A percentile compares a stretch with the other conserved stretches of the same genome.
Conservation (phyloP, 1,284 basidiomycete species). For the Spongispora temasekensis region DNA sequence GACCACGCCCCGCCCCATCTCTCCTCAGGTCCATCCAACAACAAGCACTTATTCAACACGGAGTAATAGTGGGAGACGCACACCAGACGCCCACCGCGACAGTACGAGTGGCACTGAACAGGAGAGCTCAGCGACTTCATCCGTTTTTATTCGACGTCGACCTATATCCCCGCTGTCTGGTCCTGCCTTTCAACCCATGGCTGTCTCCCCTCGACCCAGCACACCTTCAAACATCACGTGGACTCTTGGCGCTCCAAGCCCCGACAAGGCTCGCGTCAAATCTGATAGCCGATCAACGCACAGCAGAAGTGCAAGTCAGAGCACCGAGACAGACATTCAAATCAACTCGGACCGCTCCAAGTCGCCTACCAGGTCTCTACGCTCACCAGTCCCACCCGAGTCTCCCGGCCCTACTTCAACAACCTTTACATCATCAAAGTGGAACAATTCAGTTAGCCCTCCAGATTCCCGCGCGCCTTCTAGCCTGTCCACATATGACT, state of each 20-base stretch:
- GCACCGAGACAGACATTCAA: slow-evolving; percentile 47
- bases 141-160: slow-evolving; percentile 54
- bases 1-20: slow-evolving; percentile 46
- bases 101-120: slow-evolving; percentile 44
- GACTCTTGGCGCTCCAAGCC: slow-evolving; percentile 40
- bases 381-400: slow-evolving; percentile 61
- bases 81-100: slow-evolving; percentile 52
- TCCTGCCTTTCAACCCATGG: slow-evolving; percentile 59
- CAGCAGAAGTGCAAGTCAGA: slow-evolving; percentile 61
- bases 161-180: slow-evolving; percentile 68
- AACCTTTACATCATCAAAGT: slow-evolving; percentile 22
- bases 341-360: slow-evolving; percentile 42
- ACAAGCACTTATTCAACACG: slow-evolving; percentile 57
- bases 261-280: slow-evolving; percentile 31
- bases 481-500: slow-evolving; percentile 53
- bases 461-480: slow-evolving; percentile 48
- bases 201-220: slow-evolving; percentile 59
- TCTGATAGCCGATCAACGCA: slow-evolving; percentile 45
- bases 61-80: slow-evolving; percentile 60
- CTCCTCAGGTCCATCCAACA: slow-evolving; percentile 45
- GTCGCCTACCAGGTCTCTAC: slow-evolving; percentile 46
- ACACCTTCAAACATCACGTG: slow-evolving; percentile 78
- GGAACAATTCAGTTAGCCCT: slow-evolving; percentile 29
- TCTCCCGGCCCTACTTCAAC: slow-evolving; percentile 41
- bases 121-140: slow-evolving; percentile 47